Conservation (phyloP, 2,329 filamentous ascomycete genomes). For the Calonectria honghensis region DNA sequence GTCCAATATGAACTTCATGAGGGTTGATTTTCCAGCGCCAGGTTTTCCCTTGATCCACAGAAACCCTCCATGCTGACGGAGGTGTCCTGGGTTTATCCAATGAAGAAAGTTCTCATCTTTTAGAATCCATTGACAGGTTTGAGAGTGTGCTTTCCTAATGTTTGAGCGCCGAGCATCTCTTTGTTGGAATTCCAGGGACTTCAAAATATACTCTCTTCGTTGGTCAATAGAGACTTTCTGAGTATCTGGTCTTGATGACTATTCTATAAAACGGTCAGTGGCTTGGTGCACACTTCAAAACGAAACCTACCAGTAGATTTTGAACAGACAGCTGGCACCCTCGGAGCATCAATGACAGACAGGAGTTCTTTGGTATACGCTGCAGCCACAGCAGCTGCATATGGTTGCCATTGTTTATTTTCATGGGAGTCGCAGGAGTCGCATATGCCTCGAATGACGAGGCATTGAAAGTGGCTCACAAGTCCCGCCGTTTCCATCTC, state of each 20-base stretch:
- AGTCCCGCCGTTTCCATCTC: neutral
- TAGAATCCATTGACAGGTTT: slow-evolving; percentile 66
- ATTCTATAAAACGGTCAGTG: neutral
- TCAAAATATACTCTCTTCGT: neutral
- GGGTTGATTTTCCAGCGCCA: slow-evolving; percentile 1
- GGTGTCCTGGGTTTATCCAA: slow-evolving; percentile 59
- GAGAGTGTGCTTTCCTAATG: slow-evolving; percentile 61
- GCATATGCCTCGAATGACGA: slow-evolving; percentile 5
- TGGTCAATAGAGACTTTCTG: too few species aligned
- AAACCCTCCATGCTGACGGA: slow-evolving; percentile 60
- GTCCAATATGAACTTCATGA: slow-evolving; percentile 63
- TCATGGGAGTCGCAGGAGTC: slow-evolving; percentile 11
- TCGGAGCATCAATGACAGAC: neutral
- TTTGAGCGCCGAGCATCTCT: slow-evolving; percentile 61
- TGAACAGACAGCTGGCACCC: neutral
- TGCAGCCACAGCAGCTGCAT: neutral
- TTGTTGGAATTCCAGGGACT: slow-evolving; percentile 61
- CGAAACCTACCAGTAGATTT: neutral
- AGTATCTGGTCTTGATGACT: neutral
- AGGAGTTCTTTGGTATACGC: slow-evolving; percentile 16
- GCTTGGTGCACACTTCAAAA: neutral
- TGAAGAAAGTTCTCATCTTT: slow-evolving; percentile 55
- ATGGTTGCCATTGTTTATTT: slow-evolving; percentile 12
- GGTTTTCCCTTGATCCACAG: slow-evolving; percentile 54
- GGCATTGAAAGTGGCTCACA: neutral